A percentile compares a stretch with the other conserved stretches of the same genome.
Evolutionary conservation across 2,329 filamentous ascomycete species (phyloP).

Genomic region (Fusarium heterosporum): DNA sequence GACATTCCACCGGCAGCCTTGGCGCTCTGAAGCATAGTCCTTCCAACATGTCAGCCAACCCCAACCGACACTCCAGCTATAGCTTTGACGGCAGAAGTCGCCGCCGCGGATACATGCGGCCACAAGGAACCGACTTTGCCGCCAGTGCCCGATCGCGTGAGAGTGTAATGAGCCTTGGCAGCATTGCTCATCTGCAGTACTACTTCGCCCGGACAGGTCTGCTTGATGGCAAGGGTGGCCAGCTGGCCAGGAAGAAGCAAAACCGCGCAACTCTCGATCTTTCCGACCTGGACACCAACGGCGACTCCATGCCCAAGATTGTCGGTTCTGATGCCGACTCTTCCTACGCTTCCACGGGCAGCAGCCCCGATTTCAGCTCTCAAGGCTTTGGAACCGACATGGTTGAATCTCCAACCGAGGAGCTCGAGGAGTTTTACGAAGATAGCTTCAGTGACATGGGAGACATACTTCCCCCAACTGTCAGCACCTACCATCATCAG

Average conservation of each 20-base stretch:
- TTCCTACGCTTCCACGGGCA: conserved; percentile 69
- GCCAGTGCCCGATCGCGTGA: conserved; percentile 90
- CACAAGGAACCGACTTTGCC: conserved; percentile 88
- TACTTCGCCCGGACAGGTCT: conserved; percentile 97
- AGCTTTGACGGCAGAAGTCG: conserved; percentile 58
- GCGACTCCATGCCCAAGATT: conserved; percentile 52
- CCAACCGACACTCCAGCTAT: conserved; percentile 60
- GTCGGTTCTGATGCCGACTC: conserved; percentile 66
- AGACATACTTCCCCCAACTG: conserved; percentile 93
- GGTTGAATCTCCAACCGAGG: conserved; percentile 62
- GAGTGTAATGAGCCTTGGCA: conserved; percentile 95
- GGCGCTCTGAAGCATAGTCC: conserved; percentile 61
- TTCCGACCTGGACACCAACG: conserved; percentile 59
- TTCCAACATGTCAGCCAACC: conserved; percentile 56
- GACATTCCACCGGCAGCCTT: conserved; percentile 72
- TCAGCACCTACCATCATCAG: conserved; percentile 92
- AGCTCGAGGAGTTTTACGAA: conserved; percentile 63
- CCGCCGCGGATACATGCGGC: conserved; percentile 86
- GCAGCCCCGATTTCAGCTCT: conserved; percentile 66
- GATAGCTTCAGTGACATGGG: conserved; percentile 72
- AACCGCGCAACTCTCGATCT: conserved; percentile 69
- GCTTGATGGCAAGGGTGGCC: conserved; percentile 91
- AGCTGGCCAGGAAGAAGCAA: conserved; percentile 79
- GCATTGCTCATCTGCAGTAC: conserved; percentile 97
- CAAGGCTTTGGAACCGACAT: conserved; percentile 55